phyloP scores from a whole-genome alignment of 2,329 filamentous ascomycete species.

The Chaetomiaceae sp. region DNA sequence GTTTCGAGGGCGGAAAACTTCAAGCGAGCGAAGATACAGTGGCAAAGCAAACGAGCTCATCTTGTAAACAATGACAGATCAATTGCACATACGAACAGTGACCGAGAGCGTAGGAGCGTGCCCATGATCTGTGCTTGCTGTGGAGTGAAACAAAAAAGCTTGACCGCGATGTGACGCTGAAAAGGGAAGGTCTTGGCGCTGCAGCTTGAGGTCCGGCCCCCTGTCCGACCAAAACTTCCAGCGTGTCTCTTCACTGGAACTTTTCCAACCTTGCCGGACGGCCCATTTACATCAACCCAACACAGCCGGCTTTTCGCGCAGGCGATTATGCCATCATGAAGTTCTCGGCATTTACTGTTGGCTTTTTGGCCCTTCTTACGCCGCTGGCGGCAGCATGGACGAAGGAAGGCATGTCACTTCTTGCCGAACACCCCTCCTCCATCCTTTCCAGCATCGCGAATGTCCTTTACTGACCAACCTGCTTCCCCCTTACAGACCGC shows the following conservation, averaged over 20 bases:
- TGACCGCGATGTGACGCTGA: background rate
- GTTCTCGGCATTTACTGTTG: constrained; percentile 60
- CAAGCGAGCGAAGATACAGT: too few relatives aligned
- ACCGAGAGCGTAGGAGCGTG: too few relatives aligned
- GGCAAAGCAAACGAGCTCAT: too few relatives aligned
- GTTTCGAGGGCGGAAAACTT: too few relatives aligned
- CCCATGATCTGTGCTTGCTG: too few relatives aligned
- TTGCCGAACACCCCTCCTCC: background rate
- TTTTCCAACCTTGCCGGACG: background rate
- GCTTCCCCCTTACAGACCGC: constrained; percentile 58
- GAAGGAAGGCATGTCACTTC: constrained; percentile 65
- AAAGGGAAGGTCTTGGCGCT: constrained; percentile 14
- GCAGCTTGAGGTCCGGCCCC: background rate
- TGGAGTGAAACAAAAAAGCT: too few relatives aligned
- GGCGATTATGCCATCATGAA: constrained; percentile 62
- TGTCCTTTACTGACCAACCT: background rate
- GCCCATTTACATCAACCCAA: background rate
- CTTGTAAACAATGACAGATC: too few relatives aligned
- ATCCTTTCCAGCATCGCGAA: background rate
- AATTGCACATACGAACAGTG: too few relatives aligned
- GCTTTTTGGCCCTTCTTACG: constrained; percentile 64
- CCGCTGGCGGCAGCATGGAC: constrained; percentile 72
- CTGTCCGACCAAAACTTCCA: constrained; percentile 13
- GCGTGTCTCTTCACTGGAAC: constrained; percentile 12
- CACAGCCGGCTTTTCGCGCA: constrained; percentile 20